Evolutionary conservation across 495 filamentous ascomycete species (phyloP).

Genomic region (Lasiosphaeriaceae sp.): DNA sequence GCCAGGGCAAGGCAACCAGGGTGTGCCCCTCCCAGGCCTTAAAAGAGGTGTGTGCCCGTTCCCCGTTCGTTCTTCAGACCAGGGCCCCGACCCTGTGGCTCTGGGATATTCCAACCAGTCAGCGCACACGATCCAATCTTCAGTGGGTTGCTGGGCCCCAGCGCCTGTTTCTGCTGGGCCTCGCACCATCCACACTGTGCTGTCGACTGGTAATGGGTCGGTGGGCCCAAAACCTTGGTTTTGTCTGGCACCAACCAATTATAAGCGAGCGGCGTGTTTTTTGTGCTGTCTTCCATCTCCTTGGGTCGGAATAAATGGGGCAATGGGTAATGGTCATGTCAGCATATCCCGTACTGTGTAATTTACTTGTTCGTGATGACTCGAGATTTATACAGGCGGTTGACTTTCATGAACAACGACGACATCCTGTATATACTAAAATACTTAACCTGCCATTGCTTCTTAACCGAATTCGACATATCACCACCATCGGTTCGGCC

Average conservation of each 20-base stretch:
- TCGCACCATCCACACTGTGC: neutral
- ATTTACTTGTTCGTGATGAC: no score
- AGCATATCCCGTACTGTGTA: no score
- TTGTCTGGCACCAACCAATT: neutral
- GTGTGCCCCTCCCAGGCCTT: neutral
- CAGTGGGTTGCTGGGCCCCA: neutral
- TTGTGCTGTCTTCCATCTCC: neutral
- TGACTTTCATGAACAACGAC: no score
- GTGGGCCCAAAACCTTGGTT: neutral
- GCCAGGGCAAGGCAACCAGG: no score
- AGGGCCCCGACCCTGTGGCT: neutral
- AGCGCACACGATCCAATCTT: neutral
- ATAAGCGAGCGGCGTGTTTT: neutral
- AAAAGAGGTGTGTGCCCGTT: neutral
- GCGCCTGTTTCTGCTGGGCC: neutral
- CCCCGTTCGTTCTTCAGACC: neutral
- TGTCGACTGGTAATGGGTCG: neutral
- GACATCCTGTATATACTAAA: no score
- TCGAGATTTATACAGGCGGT: no score
- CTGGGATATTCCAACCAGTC: neutral
- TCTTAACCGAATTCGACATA: no score
- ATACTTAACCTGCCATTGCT: no score
- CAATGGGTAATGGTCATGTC: no score
- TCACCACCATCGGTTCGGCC: no score
- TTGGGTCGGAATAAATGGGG: neutral